phyloP scores from a whole-genome alignment of 2,329 filamentous ascomycete species.

The Ophioceras dolichostomum region DNA sequence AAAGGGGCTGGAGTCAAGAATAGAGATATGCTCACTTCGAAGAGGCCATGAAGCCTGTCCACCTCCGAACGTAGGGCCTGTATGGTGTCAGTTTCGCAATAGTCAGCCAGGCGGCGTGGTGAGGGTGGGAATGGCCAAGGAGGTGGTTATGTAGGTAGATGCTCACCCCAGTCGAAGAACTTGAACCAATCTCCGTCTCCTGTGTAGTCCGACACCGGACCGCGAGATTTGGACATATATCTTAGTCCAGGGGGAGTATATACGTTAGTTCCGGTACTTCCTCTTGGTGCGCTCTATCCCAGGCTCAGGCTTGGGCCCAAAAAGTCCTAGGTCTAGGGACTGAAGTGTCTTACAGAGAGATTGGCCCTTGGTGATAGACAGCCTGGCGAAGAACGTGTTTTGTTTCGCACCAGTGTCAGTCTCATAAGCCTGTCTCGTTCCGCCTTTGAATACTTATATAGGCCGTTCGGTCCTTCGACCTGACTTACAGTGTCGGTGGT shows the following conservation, averaged over 20 bases:
- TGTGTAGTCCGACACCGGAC: conserved; percentile 20
- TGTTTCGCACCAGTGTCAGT: no score
- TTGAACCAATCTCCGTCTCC: conserved; percentile 29
- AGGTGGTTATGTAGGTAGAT: not conserved
- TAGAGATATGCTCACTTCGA: conserved; percentile 16
- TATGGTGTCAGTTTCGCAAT: not conserved
- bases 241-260: conserved; percentile 11
- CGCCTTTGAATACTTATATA: not conserved
- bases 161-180: conserved; percentile 20
- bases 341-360: conserved; percentile 20
- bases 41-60: conserved; percentile 21
- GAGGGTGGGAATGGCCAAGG: not conserved
- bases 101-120: not conserved
- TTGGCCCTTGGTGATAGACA: conserved; percentile 30
- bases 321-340: not conserved
- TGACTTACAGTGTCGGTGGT: conserved; percentile 16
- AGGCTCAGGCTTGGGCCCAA: not conserved
- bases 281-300: no score
- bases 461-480: not conserved
- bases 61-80: conserved; percentile 18
- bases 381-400: conserved; percentile 13
- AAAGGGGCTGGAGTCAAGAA: no score
- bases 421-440: no score
- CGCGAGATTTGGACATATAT: conserved; percentile 28
- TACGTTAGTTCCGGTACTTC: no score